These are phyloP conservation scores for Prunus campanulata DNA, from an alignment of 306 rosid species.

Conservation along the genomic window DNA sequence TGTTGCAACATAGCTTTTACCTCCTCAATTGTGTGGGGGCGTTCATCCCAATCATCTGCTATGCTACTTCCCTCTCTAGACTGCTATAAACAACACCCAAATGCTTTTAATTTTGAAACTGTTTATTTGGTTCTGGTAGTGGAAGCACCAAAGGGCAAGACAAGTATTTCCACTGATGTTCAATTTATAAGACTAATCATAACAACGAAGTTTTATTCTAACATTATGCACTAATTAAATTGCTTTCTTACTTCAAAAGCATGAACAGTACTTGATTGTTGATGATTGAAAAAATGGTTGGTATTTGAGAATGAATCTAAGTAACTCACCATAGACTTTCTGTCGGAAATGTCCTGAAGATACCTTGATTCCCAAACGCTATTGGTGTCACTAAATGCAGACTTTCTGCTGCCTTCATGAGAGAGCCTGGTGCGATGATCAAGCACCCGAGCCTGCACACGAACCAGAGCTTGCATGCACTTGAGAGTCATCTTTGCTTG, in stretches of 20 bases:
- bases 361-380: constrained; percentile 70
- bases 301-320: background rate
- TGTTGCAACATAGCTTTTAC: constrained; percentile 90
- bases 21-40: constrained; percentile 84
- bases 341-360: constrained; percentile 76
- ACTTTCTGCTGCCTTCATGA: constrained; percentile 77
- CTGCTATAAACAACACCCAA: constrained; percentile 19
- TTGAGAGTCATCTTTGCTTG: constrained; percentile 92
- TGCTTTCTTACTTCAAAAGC: background rate
- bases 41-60: constrained; percentile 91
- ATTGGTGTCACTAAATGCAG: constrained; percentile 71
- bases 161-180: background rate
- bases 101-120: constrained; percentile 11
- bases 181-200: constrained; percentile 7
- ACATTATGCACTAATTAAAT: background rate
- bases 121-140: constrained; percentile 15
- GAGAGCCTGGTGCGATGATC: constrained; percentile 80
- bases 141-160: constrained; percentile 5
- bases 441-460: constrained; percentile 85
- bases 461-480: constrained; percentile 92
- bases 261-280: background rate
- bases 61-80: constrained; percentile 87
- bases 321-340: constrained; percentile 69
- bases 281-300: background rate
- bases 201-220: background rate